Conservation (phyloP, 1,284 basidiomycete species). For the Microbotryum saponariae region DNA sequence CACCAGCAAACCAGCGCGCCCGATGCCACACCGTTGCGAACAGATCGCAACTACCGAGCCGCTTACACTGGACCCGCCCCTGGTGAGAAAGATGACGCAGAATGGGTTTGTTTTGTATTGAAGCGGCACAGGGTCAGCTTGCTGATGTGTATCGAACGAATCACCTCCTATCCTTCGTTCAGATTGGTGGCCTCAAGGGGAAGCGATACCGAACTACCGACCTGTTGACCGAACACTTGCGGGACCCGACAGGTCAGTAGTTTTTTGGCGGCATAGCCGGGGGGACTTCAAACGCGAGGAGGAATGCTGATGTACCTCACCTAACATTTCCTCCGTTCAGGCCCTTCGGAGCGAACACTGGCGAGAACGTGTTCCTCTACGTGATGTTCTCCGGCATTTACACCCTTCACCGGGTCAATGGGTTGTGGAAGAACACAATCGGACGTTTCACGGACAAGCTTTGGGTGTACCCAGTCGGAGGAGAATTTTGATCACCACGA, state of each 20-base stretch:
- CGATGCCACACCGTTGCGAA: not conserved
- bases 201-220: slow-evolving; percentile 1
- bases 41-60: slow-evolving; percentile 6
- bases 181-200: slow-evolving; percentile 8
- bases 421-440: slow-evolving; percentile 1
- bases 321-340: not conserved
- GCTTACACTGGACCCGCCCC: not conserved
- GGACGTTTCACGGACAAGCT: not conserved
- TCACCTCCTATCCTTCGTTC: not conserved
- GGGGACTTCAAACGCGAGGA: not conserved
- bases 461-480: slow-evolving; percentile 8
- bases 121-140: not conserved
- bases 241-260: not conserved
- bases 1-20: not conserved
- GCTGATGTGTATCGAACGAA: not conserved
- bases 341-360: not conserved
- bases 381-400: slow-evolving; percentile 12
- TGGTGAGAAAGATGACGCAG: not conserved
- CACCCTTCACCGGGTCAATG: not conserved
- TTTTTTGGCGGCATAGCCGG: not conserved
- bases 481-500: slow-evolving; percentile 3
- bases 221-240: not conserved
- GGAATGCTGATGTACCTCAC: not conserved
- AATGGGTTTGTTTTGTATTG: not conserved
- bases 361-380: slow-evolving; percentile 3